Percentiles rank a stretch among this genome's conserved stretches.
phyloP scores from a whole-genome alignment of 352 stramenopile species.

The Thraustochytrium sp. region DNA sequence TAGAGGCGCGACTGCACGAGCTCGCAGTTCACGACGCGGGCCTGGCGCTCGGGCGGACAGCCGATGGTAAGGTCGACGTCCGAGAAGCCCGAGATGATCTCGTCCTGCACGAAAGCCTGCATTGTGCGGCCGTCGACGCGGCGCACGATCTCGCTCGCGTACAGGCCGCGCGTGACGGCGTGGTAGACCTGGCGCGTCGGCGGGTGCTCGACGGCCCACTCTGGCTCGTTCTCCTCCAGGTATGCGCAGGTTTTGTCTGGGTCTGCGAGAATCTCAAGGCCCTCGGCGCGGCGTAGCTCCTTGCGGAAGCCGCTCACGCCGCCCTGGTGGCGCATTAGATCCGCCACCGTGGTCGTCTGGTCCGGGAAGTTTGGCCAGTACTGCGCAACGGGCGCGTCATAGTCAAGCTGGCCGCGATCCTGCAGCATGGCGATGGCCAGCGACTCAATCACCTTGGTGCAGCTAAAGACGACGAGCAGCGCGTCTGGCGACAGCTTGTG shows the following conservation, averaged over 20 bases:
- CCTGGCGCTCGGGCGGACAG: neutral
- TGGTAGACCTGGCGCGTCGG: conserved; percentile 6
- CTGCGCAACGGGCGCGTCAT: conserved; percentile 37
- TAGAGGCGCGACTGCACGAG: neutral
- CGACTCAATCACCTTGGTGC: conserved; percentile 46
- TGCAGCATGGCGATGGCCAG: conserved; percentile 43
- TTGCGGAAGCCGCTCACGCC: neutral
- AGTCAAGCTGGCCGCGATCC: conserved; percentile 35
- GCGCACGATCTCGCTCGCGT: conserved; percentile 1
- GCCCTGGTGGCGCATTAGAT: conserved; percentile 29
- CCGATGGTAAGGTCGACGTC: neutral
- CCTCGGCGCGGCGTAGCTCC: neutral
- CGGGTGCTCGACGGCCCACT: neutral
- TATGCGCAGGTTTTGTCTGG: neutral
- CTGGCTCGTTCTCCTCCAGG: conserved; percentile 1
- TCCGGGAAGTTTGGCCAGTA: conserved; percentile 45
- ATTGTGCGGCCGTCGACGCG: conserved; percentile 3
- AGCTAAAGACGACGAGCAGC: conserved; percentile 35
- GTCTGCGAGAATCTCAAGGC: neutral
- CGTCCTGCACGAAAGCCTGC: neutral
- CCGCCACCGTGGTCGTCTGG: neutral
- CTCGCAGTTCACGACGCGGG: neutral
- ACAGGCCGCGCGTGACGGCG: conserved; percentile 26
- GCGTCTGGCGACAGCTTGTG: conserved; percentile 10
- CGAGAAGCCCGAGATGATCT: neutral